Conservation (phyloP, 2,329 filamentous ascomycete genomes). For the Eutypa lata region DNA sequence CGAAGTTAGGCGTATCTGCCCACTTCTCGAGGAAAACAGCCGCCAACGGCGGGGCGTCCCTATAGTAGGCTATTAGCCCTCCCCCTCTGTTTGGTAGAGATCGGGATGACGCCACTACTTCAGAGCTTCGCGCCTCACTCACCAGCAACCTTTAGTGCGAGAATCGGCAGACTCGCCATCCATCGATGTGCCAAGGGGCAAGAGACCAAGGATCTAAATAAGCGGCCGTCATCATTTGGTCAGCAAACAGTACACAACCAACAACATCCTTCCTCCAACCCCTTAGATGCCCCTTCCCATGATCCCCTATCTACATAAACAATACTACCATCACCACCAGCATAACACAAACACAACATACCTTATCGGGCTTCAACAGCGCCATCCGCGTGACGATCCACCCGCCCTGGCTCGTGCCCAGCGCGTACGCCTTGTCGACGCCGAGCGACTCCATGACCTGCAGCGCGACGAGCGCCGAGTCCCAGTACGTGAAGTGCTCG, state of each 20-base stretch:
- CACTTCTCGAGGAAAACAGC: conserved; percentile 41
- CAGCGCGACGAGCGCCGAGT: conserved; percentile 50
- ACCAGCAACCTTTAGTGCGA: conserved; percentile 44
- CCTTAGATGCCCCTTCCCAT: too few relatives aligned
- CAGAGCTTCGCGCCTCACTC: not conserved
- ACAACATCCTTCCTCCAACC: not conserved
- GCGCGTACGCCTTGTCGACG: conserved; percentile 44
- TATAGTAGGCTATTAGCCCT: too few relatives aligned
- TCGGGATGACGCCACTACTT: too few relatives aligned
- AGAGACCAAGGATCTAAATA: conserved; percentile 42
- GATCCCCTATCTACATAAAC: too few relatives aligned
- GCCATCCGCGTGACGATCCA: conserved; percentile 51
- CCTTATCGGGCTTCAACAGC: conserved; percentile 45
- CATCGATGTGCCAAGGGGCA: conserved; percentile 50
- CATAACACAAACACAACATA: conserved; percentile 18
- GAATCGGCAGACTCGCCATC: conserved; percentile 48
- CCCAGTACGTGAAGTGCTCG: conserved; percentile 55
- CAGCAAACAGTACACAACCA: not conserved
- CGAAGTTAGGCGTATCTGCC: conserved; percentile 44
- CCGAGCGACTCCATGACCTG: conserved; percentile 52
- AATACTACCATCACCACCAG: too few relatives aligned
- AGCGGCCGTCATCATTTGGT: too few relatives aligned
- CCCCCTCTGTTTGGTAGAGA: too few relatives aligned
- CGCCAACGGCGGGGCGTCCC: conserved; percentile 41
- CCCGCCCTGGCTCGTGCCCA: conserved; percentile 51